These are phyloP conservation scores for Hemerocallis citrina DNA, from an alignment of 106 monocot species.

Conservation along the genomic window DNA sequence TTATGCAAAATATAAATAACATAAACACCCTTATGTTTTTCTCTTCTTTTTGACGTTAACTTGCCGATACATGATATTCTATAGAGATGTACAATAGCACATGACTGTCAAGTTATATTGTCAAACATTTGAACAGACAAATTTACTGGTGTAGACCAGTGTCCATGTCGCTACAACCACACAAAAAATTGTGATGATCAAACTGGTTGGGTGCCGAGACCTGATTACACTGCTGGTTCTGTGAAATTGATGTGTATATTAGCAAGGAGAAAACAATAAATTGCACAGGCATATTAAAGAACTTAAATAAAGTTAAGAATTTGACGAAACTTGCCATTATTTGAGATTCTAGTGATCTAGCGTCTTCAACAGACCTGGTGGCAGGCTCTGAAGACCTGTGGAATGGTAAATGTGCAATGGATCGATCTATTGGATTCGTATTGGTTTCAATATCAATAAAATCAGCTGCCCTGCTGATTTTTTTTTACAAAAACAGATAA, in stretches of 20 bases:
- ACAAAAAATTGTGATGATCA: neutral
- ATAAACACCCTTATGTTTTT: no score
- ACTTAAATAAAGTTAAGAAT: neutral
- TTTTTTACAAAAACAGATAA: no score
- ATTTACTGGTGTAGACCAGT: neutral
- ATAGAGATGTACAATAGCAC: neutral
- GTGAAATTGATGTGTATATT: neutral
- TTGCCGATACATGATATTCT: neutral
- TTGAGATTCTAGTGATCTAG: neutral
- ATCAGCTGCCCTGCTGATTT: neutral
- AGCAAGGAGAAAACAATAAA: neutral
- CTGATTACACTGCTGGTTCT: neutral
- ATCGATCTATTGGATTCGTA: constrained; percentile 1
- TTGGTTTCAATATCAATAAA: neutral
- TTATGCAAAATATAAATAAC: no score
- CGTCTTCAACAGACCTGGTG: neutral
- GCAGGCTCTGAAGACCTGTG: neutral
- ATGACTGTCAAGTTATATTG: neutral
- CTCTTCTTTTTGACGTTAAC: no score
- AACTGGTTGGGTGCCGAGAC: neutral
- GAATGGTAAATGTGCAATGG: constrained; percentile 1
- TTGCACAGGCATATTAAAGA: neutral
- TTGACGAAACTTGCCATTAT: neutral
- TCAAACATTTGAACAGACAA: neutral
- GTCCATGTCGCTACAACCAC: neutral